These are phyloP conservation scores for Adansonia digitata DNA, from an alignment of 345 rosid species.

Conservation along the genomic window DNA sequence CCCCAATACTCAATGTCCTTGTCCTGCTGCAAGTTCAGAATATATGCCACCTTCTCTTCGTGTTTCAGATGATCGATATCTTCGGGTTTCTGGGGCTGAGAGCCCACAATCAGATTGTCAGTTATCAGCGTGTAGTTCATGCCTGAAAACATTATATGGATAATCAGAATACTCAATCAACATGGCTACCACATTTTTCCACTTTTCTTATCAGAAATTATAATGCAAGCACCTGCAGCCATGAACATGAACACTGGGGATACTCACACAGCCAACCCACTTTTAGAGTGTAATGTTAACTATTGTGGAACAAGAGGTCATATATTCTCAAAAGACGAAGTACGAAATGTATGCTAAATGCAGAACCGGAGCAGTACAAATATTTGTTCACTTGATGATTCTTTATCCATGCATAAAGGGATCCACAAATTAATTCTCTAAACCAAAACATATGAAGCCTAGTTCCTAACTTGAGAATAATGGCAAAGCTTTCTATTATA, in stretches of 20 bases:
- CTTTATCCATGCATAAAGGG: not conserved
- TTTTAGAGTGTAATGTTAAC: not conserved
- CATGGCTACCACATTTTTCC: not conserved
- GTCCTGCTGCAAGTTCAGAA: conserved; percentile 88
- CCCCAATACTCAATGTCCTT: conserved; percentile 82
- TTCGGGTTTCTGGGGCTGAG: conserved; percentile 85
- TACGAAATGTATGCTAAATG: not conserved
- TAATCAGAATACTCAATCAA: conserved; percentile 11
- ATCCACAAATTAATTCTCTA: not conserved
- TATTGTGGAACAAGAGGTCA: not conserved
- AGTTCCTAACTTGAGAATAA: not conserved
- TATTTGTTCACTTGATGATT: not conserved
- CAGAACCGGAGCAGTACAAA: not conserved
- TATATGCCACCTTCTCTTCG: conserved; percentile 76
- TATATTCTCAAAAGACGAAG: not conserved
- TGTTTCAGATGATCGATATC: conserved; percentile 72
- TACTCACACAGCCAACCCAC: not conserved
- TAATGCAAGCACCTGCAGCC: not conserved
- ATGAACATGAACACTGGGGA: not conserved
- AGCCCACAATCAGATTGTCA: conserved; percentile 75
- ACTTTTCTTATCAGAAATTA: not conserved
- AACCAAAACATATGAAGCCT: not conserved
- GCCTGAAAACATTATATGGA: conserved; percentile 41
- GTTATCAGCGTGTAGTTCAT: conserved; percentile 85
- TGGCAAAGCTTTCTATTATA: not conserved